Base-by-base conservation (phyloP, 371 early-diverging fungal species). In the Saksenaea vasiformis region DNA sequence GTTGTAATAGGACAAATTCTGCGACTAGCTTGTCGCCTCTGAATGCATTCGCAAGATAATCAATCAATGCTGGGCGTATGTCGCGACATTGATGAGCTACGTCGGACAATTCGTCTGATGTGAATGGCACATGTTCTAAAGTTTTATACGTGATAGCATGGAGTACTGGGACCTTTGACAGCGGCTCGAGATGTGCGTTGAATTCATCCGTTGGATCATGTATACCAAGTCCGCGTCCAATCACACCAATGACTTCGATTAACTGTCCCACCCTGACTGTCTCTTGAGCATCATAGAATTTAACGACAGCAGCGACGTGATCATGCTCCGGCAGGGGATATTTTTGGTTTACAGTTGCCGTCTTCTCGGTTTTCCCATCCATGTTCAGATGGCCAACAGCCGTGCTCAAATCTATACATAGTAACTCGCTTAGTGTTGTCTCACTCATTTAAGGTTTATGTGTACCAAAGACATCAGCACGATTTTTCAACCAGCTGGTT, bases 181-280 rank as follows among this genome's bases (percentile, higher is more conserved):
- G 67, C n/a, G 34, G 13, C 24, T 66, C 38, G 10, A 70, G 53
- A 5, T 65, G 61, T 10, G 73, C 58, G 35, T 64, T 70, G 53
- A 77, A 70, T 34, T 35, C 69, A 53, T 55, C 56, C n/a, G 56
- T 27, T 0, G 37, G 37, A 39, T 54, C 56, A 34, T 51, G 54
- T 28, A 53, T 64, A 22, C 24, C 55, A 43, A 31, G 24, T 60
- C 61, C 60, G 10, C 66, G 60, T 7, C 78, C 79, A 17, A 80
- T 58, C 15, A 87, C 76, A 28, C 86, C 89, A 43, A 89, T 77
- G 14, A 89, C 73, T 51, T 89, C 87, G 14, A 89, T 69, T 55
- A 81, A 67, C 38, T 87, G 87, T 0, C 85, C 76, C 1, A 89
- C 87, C 34, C 76, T 77, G 24, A 86, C 56, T 8, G 67, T 54